A percentile compares a stretch with the other conserved stretches of the same genome.
Conservation (phyloP, 164 flowering plant genomes). For the Sedum album region DNA sequence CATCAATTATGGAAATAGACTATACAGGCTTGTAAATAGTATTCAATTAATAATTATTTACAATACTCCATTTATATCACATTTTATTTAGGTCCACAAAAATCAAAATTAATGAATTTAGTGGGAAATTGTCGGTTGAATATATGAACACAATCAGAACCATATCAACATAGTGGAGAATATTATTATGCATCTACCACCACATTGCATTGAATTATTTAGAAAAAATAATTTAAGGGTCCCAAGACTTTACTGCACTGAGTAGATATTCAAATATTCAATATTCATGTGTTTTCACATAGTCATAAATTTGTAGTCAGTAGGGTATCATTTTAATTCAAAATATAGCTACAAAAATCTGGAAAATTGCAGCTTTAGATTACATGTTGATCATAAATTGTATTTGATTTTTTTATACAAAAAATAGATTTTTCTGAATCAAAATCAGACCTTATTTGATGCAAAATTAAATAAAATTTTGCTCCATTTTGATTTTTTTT, state of each 20-base stretch:
- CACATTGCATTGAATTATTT: neutral
- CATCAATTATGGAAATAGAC: neutral
- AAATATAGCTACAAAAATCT: neutral
- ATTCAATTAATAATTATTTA: no score
- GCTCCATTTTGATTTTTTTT: neutral
- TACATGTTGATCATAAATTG: neutral
- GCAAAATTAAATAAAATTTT: neutral
- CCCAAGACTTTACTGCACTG: neutral
- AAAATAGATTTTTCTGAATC: no score
- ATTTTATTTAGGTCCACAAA: neutral
- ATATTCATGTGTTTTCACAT: neutral
- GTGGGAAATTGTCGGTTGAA: neutral
- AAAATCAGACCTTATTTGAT: no score
- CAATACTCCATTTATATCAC: no score
- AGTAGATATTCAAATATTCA: neutral
- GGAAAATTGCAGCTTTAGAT: neutral
- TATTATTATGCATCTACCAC: neutral
- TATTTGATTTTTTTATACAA: neutral
- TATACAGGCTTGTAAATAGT: neutral
- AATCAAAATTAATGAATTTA: neutral
- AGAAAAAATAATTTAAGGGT: neutral
- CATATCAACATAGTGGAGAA: neutral
- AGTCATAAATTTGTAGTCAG: neutral
- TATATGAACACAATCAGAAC: slow-evolving; percentile 1
- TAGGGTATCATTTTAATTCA: neutral